Evolutionary conservation across 768 basidiomycete species (phyloP).

Genomic region (Floccularia luteovirens): DNA sequence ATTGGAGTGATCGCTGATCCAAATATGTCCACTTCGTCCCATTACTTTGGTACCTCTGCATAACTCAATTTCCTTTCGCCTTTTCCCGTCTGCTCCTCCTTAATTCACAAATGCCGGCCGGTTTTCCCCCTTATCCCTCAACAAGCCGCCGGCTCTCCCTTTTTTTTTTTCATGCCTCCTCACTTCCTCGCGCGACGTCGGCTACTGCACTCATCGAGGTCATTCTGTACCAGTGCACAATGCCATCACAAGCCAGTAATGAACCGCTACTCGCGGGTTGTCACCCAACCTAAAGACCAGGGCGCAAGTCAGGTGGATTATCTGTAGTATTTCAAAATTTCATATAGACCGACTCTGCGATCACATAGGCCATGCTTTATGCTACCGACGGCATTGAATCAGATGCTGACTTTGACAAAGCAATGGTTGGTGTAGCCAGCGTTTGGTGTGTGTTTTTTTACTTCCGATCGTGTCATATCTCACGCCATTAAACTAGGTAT

Average conservation of each 20-base stretch:
- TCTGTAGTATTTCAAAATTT: slow-evolving; percentile 1
- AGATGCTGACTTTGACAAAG: slow-evolving; percentile 85
- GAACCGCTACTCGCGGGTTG: slow-evolving; percentile 68
- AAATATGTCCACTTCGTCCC: slow-evolving; percentile 30
- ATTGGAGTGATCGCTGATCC: no score
- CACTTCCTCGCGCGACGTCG: slow-evolving; percentile 15
- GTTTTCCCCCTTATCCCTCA: no score
- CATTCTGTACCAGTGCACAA: slow-evolving; percentile 29
- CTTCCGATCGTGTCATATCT: slow-evolving; percentile 4
- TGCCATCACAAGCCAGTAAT: slow-evolving; percentile 35
- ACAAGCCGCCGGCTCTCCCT: no score
- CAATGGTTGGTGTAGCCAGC: slow-evolving; percentile 96
- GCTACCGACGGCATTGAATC: slow-evolving; percentile 87
- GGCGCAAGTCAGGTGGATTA: slow-evolving; percentile 79
- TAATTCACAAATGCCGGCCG: no score
- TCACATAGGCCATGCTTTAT: slow-evolving; percentile 89
- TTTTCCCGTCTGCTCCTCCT: background rate
- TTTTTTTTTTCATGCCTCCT: slow-evolving; percentile 7
- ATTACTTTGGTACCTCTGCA: slow-evolving; percentile 27
- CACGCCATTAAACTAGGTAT: slow-evolving; percentile 55
- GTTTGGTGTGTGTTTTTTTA: slow-evolving; percentile 65
- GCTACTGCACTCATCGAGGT: slow-evolving; percentile 21
- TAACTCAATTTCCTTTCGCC: slow-evolving; percentile 20
- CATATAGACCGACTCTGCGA: slow-evolving; percentile 1
- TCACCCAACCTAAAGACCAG: slow-evolving; percentile 92